Percentiles rank a stretch among this genome's conserved stretches.
These are phyloP conservation scores for Testicularia cyperi DNA, from an alignment of 1,284 basidiomycete species.

Conservation along the genomic window DNA sequence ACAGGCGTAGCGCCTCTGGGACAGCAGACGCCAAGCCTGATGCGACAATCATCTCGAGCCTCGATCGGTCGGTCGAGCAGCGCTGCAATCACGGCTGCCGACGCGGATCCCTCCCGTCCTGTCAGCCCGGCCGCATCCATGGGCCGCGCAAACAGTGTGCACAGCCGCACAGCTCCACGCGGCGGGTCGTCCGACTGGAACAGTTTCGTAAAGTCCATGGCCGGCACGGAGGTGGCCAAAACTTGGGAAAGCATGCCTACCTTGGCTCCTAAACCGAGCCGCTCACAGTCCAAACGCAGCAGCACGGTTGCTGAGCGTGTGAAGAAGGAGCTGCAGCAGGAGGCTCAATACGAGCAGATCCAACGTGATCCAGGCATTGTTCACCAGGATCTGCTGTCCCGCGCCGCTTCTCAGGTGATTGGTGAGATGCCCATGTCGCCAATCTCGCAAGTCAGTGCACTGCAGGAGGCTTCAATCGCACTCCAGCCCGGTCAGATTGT, in stretches of 20 bases:
- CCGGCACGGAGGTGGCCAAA: constrained; percentile 43
- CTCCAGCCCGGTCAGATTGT: constrained; percentile 30
- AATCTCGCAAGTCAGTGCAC: constrained; percentile 7
- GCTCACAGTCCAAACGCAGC: constrained; percentile 19
- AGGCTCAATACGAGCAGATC: constrained; percentile 45
- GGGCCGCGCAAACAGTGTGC: constrained; percentile 9
- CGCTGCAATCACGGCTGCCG: constrained; percentile 3
- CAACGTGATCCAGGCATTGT: constrained; percentile 36
- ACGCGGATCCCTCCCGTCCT: constrained; percentile 13
- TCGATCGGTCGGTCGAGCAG: constrained; percentile 1
- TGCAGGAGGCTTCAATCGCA: constrained; percentile 8
- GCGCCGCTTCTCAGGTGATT: constrained; percentile 51
- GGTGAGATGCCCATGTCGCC: constrained; percentile 33
- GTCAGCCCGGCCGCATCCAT: constrained; percentile 33
- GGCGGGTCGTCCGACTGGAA: constrained; percentile 45
- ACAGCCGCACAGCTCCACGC: constrained; percentile 4
- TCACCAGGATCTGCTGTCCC: constrained; percentile 39
- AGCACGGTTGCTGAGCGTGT: constrained; percentile 32
- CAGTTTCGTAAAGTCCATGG: constrained; percentile 48
- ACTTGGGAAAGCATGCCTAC: constrained; percentile 41
- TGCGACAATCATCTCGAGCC: constrained; percentile 17
- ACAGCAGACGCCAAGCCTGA: constrained; percentile 30
- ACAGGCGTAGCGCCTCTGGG: constrained; percentile 43
- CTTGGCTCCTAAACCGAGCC: constrained; percentile 13
- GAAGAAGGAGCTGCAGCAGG: constrained; percentile 49